Evolutionary conservation across 768 basidiomycete genomes (phyloP).

Genomic region (Boletus sp.): DNA sequence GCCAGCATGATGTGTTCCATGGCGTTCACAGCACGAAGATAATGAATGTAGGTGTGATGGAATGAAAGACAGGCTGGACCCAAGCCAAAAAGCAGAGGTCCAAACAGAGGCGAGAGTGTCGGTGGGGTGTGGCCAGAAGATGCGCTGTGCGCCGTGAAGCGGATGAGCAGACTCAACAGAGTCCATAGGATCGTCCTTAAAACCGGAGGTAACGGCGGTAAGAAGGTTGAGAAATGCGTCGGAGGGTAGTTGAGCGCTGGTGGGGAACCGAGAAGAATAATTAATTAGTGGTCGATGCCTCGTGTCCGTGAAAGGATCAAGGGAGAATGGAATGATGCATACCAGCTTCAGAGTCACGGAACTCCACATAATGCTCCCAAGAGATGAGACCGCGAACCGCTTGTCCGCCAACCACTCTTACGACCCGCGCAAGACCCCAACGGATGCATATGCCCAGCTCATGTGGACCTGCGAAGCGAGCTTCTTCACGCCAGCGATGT

Average conservation of each 20-base stretch:
- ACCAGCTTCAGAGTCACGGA: conserved; percentile 84
- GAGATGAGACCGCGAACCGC: conserved; percentile 82
- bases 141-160: conserved; percentile 80
- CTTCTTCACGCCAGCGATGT: conserved; percentile 71
- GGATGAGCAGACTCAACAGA: conserved; percentile 76
- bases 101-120: conserved; percentile 85
- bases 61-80: conserved; percentile 50
- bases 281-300: conserved; percentile 21
- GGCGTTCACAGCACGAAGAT: conserved; percentile 80
- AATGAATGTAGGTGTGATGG: conserved; percentile 60
- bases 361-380: conserved; percentile 82
- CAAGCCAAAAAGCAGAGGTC: conserved; percentile 86
- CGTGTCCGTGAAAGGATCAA: conserved; percentile 24
- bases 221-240: conserved; percentile 68
- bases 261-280: conserved; percentile 16
- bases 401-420: conserved; percentile 64
- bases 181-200: conserved; percentile 63
- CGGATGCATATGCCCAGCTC: conserved; percentile 90
- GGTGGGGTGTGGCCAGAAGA: conserved; percentile 89
- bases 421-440: conserved; percentile 85
- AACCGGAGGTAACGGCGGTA: conserved; percentile 50
- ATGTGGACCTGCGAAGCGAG: conserved; percentile 78
- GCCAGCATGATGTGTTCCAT: conserved; percentile 92
- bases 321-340: conserved; percentile 32
- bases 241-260: conserved; percentile 64